These are phyloP conservation scores for Stylosanthes scabra DNA, from an alignment of 331 rosid genomes.

Conservation along the genomic window DNA sequence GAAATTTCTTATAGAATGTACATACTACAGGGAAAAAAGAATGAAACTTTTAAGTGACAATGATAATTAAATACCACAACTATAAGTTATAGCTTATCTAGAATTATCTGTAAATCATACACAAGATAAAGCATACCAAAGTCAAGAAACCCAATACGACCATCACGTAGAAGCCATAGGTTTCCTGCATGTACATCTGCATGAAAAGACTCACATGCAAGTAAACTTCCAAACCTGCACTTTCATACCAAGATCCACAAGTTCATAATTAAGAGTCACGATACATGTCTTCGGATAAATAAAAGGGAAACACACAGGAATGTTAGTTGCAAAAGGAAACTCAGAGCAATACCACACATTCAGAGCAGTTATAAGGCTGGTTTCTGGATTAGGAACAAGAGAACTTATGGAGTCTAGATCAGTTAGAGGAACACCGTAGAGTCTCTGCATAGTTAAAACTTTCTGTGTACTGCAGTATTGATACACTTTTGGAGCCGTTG, in stretches of 20 bases:
- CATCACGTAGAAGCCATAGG: conserved; percentile 94
- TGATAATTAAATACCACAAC: conserved; percentile 18
- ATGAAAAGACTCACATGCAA: conserved; percentile 94
- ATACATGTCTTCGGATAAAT: conserved; percentile 13
- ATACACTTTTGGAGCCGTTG: conserved; percentile 96
- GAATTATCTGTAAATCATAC: conserved; percentile 21
- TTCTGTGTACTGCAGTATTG: conserved; percentile 74
- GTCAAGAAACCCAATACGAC: conserved; percentile 96
- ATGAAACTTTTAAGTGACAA: conserved; percentile 1
- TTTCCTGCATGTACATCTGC: conserved; percentile 99
- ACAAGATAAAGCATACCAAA: conserved; percentile 66
- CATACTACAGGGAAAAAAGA: not conserved
- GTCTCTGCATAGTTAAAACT: conserved; percentile 90
- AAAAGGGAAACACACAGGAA: conserved; percentile 17
- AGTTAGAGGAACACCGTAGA: conserved; percentile 95
- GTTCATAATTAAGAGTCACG: conserved; percentile 17
- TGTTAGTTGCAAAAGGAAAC: conserved; percentile 12
- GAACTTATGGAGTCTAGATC: conserved; percentile 88
- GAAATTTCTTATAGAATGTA: conserved; percentile 18
- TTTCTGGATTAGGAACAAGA: conserved; percentile 82
- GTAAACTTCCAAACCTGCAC: conserved; percentile 98
- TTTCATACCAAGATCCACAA: conserved; percentile 32
- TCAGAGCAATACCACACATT: conserved; percentile 79
- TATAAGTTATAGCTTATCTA: conserved; percentile 27
- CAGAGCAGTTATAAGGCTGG: conserved; percentile 90